These are phyloP conservation scores for Xylaria bambusicola DNA, from an alignment of 495 filamentous ascomycete genomes.

Conservation along the genomic window DNA sequence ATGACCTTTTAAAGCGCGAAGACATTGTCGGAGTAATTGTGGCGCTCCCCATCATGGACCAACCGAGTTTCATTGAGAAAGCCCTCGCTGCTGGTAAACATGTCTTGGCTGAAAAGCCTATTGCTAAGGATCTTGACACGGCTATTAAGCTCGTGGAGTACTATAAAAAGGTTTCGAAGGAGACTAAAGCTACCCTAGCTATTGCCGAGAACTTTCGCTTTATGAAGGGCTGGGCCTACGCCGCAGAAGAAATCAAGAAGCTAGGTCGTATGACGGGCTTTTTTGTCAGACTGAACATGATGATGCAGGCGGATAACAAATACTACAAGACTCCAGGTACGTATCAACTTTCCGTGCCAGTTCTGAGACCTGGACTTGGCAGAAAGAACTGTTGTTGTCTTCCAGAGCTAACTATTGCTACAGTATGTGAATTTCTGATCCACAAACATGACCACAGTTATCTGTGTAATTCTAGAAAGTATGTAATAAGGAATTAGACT, in stretches of 20 bases:
- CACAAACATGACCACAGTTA: no score
- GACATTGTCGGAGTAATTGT: slow-evolving; percentile 74
- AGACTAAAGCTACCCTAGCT: slow-evolving; percentile 54
- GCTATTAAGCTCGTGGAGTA: slow-evolving; percentile 64
- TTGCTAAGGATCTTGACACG: slow-evolving; percentile 65
- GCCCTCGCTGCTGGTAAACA: slow-evolving; percentile 73
- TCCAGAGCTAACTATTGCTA: no score
- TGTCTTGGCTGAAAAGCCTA: slow-evolving; percentile 81
- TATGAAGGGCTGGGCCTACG: slow-evolving; percentile 57
- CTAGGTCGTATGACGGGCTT: slow-evolving; percentile 69
- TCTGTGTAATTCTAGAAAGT: no score
- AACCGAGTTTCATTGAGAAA: slow-evolving; percentile 59
- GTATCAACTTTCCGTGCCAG: no score
- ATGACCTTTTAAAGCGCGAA: slow-evolving; percentile 61
- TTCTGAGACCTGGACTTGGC: no score
- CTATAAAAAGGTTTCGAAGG: slow-evolving; percentile 53
- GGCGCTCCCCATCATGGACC: slow-evolving; percentile 63
- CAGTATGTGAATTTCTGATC: no score
- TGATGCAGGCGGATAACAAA: slow-evolving; percentile 52
- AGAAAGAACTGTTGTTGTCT: no score
- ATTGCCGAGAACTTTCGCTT: slow-evolving; percentile 82
- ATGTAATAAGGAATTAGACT: no score
- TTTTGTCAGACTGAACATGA: slow-evolving; percentile 53
- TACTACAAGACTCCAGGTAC: slow-evolving; percentile 63
- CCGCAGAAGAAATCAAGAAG: slow-evolving; percentile 55